Percentiles rank a stretch among this genome's conserved stretches.
Evolutionary conservation across 495 filamentous ascomycete species (phyloP).

Genomic region (Neurospora pannonica): DNA sequence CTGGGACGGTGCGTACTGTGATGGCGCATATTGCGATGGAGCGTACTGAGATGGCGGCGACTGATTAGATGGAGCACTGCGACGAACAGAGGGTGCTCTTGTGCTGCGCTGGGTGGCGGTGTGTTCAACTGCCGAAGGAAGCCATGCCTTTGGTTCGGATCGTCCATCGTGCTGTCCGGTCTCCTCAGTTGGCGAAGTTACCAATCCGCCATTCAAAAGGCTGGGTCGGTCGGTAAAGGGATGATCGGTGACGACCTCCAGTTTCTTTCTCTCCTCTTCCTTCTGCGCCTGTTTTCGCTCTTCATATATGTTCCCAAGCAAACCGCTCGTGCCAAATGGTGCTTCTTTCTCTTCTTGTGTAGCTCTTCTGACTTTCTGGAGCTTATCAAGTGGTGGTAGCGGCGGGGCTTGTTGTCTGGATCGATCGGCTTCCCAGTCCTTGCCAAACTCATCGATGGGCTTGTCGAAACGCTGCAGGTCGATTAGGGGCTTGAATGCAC

Average conservation of each 20-base stretch:
- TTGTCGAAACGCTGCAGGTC: constrained; percentile 41
- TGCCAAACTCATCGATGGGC: constrained; percentile 27
- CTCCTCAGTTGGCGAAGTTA: not conserved
- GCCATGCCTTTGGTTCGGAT: constrained; percentile 27
- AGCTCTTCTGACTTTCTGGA: not conserved
- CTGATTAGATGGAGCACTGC: constrained; percentile 11
- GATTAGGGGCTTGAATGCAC: constrained; percentile 47
- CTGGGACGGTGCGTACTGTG: not conserved
- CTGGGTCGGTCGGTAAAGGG: constrained; percentile 43
- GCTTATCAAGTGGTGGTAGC: not conserved
- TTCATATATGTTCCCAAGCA: constrained; percentile 36
- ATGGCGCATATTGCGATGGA: not conserved
- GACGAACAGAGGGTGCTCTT: constrained; percentile 7
- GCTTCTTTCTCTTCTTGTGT: constrained; percentile 5
- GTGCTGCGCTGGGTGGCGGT: constrained; percentile 23
- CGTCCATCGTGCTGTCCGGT: not conserved
- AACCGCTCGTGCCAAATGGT: constrained; percentile 26
- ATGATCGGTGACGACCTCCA: constrained; percentile 8
- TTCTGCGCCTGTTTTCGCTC: constrained; percentile 26
- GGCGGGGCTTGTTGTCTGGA: constrained; percentile 13
- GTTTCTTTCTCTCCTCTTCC: constrained; percentile 6
- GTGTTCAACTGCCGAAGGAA: constrained; percentile 37
- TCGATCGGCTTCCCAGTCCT: constrained; percentile 19
- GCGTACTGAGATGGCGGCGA: not conserved
- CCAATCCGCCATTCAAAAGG: constrained; percentile 33